These are phyloP conservation scores for Coemansia asiatica DNA, from an alignment of 192 early-diverging fungal genomes.

Conservation along the genomic window DNA sequence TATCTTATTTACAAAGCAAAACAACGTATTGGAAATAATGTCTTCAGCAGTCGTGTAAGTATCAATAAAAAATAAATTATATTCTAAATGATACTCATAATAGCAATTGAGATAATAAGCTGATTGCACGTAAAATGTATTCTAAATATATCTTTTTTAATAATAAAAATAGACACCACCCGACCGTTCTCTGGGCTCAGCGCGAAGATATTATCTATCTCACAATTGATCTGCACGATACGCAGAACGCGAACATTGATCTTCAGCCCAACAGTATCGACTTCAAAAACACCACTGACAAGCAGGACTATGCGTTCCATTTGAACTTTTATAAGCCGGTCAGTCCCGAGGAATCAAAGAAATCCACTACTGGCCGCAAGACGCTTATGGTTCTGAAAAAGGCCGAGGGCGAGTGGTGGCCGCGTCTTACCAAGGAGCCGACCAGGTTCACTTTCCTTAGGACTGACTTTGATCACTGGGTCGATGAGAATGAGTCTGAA, in stretches of 20 bases:
- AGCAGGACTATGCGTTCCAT: constrained; percentile 69
- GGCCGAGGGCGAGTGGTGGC: constrained; percentile 77
- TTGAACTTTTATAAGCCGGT: constrained; percentile 74
- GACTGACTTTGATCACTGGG: constrained; percentile 89
- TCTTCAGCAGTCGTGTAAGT: too few relatives aligned
- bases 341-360: constrained; percentile 69
- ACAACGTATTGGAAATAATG: too few relatives aligned
- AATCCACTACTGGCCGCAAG: constrained; percentile 66
- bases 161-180: constrained; percentile 47
- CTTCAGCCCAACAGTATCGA: constrained; percentile 29
- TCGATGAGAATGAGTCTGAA: constrained; percentile 93
- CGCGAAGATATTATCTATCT: constrained; percentile 76
- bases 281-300: constrained; percentile 64
- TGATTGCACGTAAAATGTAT: too few relatives aligned
- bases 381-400: constrained; percentile 73
- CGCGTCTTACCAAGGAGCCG: constrained; percentile 71
- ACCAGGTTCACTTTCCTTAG: constrained; percentile 74
- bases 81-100: too few relatives aligned
- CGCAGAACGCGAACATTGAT: constrained; percentile 49
- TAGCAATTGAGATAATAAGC: too few relatives aligned
- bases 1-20: too few relatives aligned
- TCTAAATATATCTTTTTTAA: neutral
- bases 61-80: neutral
- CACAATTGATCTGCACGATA: constrained; percentile 78
- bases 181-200: constrained; percentile 89